These are phyloP conservation scores for Penicillium freii DNA, from an alignment of 2,329 filamentous ascomycete genomes.

Conservation along the genomic window DNA sequence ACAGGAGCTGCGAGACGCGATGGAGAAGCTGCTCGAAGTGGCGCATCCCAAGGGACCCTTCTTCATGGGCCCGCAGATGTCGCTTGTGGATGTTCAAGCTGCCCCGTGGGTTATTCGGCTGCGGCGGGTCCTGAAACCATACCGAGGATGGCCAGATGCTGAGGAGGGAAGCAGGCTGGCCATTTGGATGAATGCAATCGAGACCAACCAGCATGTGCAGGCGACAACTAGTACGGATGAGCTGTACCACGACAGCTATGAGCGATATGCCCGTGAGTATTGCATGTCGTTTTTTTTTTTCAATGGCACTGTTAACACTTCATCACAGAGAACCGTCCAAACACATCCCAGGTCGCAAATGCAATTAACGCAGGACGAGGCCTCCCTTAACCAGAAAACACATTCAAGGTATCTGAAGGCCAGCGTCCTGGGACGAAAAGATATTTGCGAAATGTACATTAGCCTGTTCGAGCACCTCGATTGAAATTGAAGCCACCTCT, in stretches of 20 bases:
- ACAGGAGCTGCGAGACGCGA: slow-evolving; percentile 63
- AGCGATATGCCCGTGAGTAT: slow-evolving; percentile 57
- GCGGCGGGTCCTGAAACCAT: slow-evolving; percentile 62
- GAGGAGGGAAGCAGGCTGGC: slow-evolving; percentile 64
- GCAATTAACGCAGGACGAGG: slow-evolving; percentile 58
- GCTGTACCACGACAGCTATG: slow-evolving; percentile 66
- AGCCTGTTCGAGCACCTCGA: slow-evolving; percentile 55
- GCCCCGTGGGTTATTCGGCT: slow-evolving; percentile 73
- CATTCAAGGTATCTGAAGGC: background rate
- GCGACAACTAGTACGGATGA: slow-evolving; percentile 66
- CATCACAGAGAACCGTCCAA: slow-evolving; percentile 56
- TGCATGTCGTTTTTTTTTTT: background rate
- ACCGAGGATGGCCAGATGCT: slow-evolving; percentile 65
- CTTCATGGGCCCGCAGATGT: slow-evolving; percentile 59
- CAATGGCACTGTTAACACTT: slow-evolving; percentile 7
- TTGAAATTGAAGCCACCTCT: slow-evolving; percentile 75
- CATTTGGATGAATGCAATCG: slow-evolving; percentile 68
- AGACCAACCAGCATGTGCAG: slow-evolving; percentile 60
- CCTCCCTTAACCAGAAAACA: slow-evolving; percentile 42
- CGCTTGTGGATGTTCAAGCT: slow-evolving; percentile 71
- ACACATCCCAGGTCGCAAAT: slow-evolving; percentile 58
- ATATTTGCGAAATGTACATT: slow-evolving; percentile 18
- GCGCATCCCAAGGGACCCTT: slow-evolving; percentile 64
- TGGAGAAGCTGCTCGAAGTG: slow-evolving; percentile 60
- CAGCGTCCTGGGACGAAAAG: background rate